Conservation (phyloP, 306 rosid species). For the Prunus dulcis region DNA sequence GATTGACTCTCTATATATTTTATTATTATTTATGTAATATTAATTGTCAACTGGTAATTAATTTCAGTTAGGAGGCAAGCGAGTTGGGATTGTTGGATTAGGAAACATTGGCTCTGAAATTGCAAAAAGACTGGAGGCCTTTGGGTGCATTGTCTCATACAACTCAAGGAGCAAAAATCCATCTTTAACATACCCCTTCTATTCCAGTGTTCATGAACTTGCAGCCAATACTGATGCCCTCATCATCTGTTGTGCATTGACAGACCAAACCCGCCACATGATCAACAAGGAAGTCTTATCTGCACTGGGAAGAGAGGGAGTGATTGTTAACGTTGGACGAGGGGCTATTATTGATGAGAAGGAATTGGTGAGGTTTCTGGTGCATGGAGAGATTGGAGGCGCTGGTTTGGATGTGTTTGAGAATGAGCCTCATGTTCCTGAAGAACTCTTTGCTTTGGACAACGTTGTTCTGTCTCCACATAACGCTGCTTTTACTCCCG, state of each 20-base stretch:
- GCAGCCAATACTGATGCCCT: too few relatives aligned
- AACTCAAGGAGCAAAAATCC: conserved; percentile 21
- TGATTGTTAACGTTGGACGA: conserved; percentile 51
- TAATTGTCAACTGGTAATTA: neutral
- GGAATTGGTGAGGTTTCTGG: conserved; percentile 36
- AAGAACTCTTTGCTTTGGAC: conserved; percentile 33
- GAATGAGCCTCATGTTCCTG: conserved; percentile 47
- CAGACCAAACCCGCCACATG: conserved; percentile 34
- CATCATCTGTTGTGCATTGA: too few relatives aligned
- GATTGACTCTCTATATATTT: too few relatives aligned
- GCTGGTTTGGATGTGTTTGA: conserved; percentile 64
- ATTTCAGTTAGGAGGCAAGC: conserved; percentile 42
- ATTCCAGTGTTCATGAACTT: too few relatives aligned
- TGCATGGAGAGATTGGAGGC: conserved; percentile 36
- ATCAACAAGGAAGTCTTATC: conserved; percentile 32
- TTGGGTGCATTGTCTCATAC: conserved; percentile 44
- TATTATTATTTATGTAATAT: too few relatives aligned
- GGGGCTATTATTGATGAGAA: conserved; percentile 49
- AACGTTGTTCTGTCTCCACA: conserved; percentile 61
- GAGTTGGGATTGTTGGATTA: conserved; percentile 49
- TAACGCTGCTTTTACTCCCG: conserved; percentile 27
- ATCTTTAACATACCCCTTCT: too few relatives aligned
- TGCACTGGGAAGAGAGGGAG: conserved; percentile 44
- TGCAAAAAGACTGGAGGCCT: conserved; percentile 43
- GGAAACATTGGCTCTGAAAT: conserved; percentile 50